These are phyloP conservation scores for Rubia yunnanensis DNA, from an alignment of 257 asterid species.

Conservation along the genomic window DNA sequence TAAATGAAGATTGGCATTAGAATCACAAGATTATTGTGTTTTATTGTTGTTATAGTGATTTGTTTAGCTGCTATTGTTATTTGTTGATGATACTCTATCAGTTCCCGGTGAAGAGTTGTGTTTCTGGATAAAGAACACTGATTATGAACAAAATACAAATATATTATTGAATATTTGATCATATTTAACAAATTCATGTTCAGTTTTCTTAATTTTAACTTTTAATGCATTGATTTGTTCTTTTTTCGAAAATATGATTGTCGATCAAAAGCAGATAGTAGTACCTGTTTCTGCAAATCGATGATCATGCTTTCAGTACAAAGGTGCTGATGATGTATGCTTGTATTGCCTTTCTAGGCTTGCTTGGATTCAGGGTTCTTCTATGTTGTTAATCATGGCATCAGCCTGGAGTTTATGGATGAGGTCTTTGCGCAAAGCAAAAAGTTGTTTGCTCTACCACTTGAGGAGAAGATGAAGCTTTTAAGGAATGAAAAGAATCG, in stretches of 20 bases:
- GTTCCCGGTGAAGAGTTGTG: too few species aligned
- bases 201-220: background rate
- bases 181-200: too few species aligned
- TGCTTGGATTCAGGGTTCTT: constrained; percentile 86
- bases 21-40: background rate
- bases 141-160: too few species aligned
- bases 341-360: constrained; percentile 33
- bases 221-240: too few species aligned
- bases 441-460: constrained; percentile 49
- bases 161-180: too few species aligned
- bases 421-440: constrained; percentile 74
- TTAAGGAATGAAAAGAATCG: constrained; percentile 59
- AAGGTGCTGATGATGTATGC: background rate
- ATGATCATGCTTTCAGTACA: background rate
- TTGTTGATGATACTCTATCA: too few species aligned
- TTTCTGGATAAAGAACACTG: too few species aligned
- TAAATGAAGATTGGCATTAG: background rate
- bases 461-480: constrained; percentile 73
- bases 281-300: background rate
- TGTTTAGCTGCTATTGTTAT: background rate
- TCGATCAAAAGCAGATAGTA: too few species aligned
- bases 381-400: constrained; percentile 80
- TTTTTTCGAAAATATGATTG: too few species aligned
- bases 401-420: constrained; percentile 58
- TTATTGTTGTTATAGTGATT: too few species aligned